Conservation (phyloP, 345 rosid genomes). For the Ceriops tagal region DNA sequence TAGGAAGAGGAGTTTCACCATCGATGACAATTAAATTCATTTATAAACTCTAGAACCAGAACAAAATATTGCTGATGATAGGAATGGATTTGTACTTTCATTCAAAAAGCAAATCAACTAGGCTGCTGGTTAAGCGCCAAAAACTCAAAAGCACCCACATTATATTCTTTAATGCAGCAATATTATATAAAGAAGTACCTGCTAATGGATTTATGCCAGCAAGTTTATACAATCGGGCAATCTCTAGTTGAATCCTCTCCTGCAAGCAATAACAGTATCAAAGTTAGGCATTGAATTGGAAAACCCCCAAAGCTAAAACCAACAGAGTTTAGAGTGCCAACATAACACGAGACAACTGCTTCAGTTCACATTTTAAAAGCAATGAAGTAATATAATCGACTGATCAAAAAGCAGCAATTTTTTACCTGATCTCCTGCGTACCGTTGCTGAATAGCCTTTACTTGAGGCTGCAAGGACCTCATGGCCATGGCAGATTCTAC, state of each 20-base stretch:
- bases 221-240: constrained; percentile 85
- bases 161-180: not conserved
- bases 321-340: not conserved
- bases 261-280: constrained; percentile 32
- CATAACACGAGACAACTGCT: not conserved
- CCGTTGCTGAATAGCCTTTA: constrained; percentile 80
- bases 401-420: not conserved
- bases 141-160: not conserved
- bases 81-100: too few species aligned
- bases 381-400: not conserved
- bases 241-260: constrained; percentile 93
- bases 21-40: too few species aligned
- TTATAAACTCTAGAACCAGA: too few species aligned
- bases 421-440: constrained; percentile 84
- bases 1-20: too few species aligned
- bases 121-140: not conserved
- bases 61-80: not conserved
- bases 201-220: constrained; percentile 93
- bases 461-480: constrained; percentile 88
- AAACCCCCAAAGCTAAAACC: constrained; percentile 4
- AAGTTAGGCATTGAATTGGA: constrained; percentile 5
- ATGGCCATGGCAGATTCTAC: constrained; percentile 95
- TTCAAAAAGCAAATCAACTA: not conserved
- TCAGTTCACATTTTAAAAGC: not conserved
- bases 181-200: constrained; percentile 36